Base-by-base conservation (phyloP, 202 grass and related monocot species). In the Setaria italica region DNA sequence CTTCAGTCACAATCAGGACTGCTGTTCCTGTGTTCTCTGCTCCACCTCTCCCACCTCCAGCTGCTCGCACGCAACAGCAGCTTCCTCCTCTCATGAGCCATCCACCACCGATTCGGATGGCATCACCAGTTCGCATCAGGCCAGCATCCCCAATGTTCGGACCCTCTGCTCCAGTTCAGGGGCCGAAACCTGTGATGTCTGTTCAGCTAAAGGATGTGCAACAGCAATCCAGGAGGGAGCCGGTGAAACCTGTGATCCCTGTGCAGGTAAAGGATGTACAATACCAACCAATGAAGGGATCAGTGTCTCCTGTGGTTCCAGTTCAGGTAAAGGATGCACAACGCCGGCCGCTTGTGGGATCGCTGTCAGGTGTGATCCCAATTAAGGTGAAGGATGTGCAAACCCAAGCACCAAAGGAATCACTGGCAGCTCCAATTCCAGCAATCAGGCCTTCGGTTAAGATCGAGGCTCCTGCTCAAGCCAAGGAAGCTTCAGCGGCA, bases 1-100 rank as follows among this genome's bases (percentile, higher is more conserved):
- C 92, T 86, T 92, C 97, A 39, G 90, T 99, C 50, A 97, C 97
- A 76, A 65, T 99, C 29, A 94, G 97, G 85, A 99, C 88, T 32
- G 89, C 97, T 12, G 87, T 96, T 62, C 97, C 97, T 37, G 94
- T 96, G 51, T 99, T 99, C 87, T 99, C 97, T 80, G 97, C 97
- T 59, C 97, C 94, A 64, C 92, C 97, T n/a, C 93, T 95, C 66
- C 91, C 91, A 25, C 91, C 95, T 64, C 86, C 95, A 53, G 67
- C 73, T 77, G 80, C 71, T 58, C 85, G 41, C 32, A 20, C 79
- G 17, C 88, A 87, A 34, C 88, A 88, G 59, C 91, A 95, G 39
- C 89, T 95, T 91, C 92, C 89, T 82, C 90, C 92, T 70, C 83
- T 95, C 59, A 90, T 90, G 87, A 87, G 74, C 67, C 60, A 86